Base-by-base conservation (phyloP, 495 filamentous ascomycete genomes). In the Aspergillus carlsbadensis region DNA sequence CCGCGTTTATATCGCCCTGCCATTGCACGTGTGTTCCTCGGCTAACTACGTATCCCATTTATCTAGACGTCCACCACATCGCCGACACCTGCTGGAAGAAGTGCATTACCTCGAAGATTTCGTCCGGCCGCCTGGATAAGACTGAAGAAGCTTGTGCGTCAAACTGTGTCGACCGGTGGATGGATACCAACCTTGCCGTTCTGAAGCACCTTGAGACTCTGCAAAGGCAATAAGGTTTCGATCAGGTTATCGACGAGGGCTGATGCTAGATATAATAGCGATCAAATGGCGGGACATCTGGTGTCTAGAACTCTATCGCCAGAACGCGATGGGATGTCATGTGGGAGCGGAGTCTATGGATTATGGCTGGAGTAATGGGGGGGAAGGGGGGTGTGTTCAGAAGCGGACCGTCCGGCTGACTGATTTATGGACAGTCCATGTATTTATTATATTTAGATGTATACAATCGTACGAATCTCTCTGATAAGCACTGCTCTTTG, bases 31-130 rank as follows among this genome's bases (percentile, higher is more conserved):
- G 20, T 20, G 17, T 22, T 21, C 40, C 18, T 18, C 46, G 8
- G 33, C 47, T 50, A 37, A 50, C 33, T 26, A 24, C n/a, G 2
- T 13, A 29, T 29, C 0, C 10, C 11, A 13, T 26, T 36, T 10
- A 5, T 21, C 18, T 50, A 50, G 47, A 50, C 52, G 84, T 93
- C 31, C 94, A 98, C 75, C 75, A 72, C 61, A 77, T 98, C 34
- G 93, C 94, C 34, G 88, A 93, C 63, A 79, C 87, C 50, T 98
- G 94, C 83, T 98, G 88, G 84, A 89, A 83, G 64, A 96, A 96
- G 80, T 98, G 94, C 80, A 78, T 88, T 54, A 84, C 86, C 24
- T 73, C 82, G 48, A 80, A 79, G 44, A 85, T 93, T 64, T 79
- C 83, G 41, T 79, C 74, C 40, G 81, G 81, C 24, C 77, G 80